Percentiles rank a stretch among this genome's conserved stretches.
These are phyloP conservation scores for Scheffersomyces parashehatae DNA, from an alignment of 1,139 yeast genomes.

Conservation along the genomic window DNA sequence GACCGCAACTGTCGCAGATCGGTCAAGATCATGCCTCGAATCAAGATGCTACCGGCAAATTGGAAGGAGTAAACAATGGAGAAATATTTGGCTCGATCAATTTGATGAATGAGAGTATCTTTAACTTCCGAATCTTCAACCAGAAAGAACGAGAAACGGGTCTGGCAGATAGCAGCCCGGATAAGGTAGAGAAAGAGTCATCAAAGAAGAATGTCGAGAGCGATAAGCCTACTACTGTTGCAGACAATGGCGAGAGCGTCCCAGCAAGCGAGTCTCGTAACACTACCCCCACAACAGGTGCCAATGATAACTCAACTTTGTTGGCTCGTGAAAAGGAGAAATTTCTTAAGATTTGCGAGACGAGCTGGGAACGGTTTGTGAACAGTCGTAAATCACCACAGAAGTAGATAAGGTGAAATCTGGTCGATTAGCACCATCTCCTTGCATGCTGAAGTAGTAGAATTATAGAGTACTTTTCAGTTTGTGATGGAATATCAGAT, in stretches of 20 bases:
- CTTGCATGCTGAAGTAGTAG: too few relatives aligned
- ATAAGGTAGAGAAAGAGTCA: constrained; percentile 7
- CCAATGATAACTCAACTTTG: constrained; percentile 1
- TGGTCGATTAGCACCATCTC: too few relatives aligned
- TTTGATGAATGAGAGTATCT: constrained; percentile 45
- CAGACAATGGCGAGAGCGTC: constrained; percentile 1
- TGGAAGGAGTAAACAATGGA: constrained; percentile 16
- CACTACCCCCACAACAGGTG: not conserved
- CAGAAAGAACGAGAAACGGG: constrained; percentile 12
- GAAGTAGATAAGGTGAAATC: too few relatives aligned
- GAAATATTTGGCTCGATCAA: constrained; percentile 45
- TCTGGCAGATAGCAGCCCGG: constrained; percentile 7
- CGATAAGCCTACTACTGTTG: not conserved
- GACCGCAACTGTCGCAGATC: not conserved
- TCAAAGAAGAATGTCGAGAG: constrained; percentile 2
- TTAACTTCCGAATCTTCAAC: constrained; percentile 42
- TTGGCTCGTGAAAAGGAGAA: constrained; percentile 40
- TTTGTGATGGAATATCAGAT: too few relatives aligned
- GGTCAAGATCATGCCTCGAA: not conserved
- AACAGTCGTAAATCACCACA: constrained; percentile 6
- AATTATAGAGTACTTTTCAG: too few relatives aligned
- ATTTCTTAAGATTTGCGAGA: constrained; percentile 53
- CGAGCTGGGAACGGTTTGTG: constrained; percentile 54
- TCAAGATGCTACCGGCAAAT: not conserved
- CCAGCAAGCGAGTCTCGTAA: not conserved